These are phyloP conservation scores for Monosporozyma aquatica DNA, from an alignment of 805 yeast genomes.

Conservation along the genomic window DNA sequence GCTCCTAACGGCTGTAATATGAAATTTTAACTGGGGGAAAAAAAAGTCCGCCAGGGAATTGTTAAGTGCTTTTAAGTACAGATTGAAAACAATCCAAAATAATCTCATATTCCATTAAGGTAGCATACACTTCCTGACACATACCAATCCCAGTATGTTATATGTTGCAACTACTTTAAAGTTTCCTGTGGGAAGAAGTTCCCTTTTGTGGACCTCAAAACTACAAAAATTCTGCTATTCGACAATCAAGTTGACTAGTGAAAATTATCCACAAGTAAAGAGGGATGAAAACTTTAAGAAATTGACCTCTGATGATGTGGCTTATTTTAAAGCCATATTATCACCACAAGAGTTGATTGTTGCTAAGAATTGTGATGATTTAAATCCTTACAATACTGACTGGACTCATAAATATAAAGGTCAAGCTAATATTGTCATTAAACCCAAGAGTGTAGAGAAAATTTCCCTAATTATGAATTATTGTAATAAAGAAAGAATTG, in stretches of 20 bases:
- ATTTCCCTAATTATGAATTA: slow-evolving; percentile 67
- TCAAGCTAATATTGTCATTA: slow-evolving; percentile 69
- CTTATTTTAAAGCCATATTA: slow-evolving; percentile 51
- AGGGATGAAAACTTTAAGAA: slow-evolving; percentile 44
- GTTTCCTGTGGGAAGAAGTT: too few relatives aligned
- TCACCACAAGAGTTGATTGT: slow-evolving; percentile 35
- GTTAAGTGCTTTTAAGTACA: too few relatives aligned
- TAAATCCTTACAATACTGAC: slow-evolving; percentile 72
- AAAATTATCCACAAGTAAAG: slow-evolving; percentile 52
- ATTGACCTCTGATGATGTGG: slow-evolving; percentile 49
- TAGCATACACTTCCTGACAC: too few relatives aligned
- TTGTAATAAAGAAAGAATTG: slow-evolving; percentile 67
- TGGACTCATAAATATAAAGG: slow-evolving; percentile 93
- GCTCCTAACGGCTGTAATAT: too few relatives aligned
- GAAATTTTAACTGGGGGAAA: too few relatives aligned
- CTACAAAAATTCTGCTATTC: slow-evolving; percentile 1
- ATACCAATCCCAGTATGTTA: too few relatives aligned
- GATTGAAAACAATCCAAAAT: too few relatives aligned
- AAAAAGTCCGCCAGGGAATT: too few relatives aligned
- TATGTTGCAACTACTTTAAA: too few relatives aligned
- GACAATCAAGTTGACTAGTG: slow-evolving; percentile 47
- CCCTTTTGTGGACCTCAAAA: too few relatives aligned
- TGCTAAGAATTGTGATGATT: slow-evolving; percentile 52
- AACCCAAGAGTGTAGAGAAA: slow-evolving; percentile 74
- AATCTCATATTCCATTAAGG: too few relatives aligned